These are phyloP conservation scores for Scutellaria baicalensis DNA, from an alignment of 257 asterid genomes.

Conservation along the genomic window DNA sequence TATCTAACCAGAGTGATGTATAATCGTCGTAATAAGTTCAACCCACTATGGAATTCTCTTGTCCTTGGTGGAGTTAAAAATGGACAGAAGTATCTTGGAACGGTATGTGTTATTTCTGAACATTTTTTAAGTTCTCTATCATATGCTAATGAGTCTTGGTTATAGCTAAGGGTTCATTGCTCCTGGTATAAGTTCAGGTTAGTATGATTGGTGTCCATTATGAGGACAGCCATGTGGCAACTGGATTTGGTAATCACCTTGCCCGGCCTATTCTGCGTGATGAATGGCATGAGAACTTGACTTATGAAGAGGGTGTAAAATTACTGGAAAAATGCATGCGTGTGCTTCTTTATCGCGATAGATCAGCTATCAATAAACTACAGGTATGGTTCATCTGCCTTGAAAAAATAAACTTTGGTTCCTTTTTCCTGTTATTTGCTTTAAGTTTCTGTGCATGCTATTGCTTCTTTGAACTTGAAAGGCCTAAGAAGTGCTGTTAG, in stretches of 20 bases:
- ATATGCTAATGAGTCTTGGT: background rate
- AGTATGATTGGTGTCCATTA: slow-evolving; percentile 98
- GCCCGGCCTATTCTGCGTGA: slow-evolving; percentile 95
- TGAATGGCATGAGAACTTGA: slow-evolving; percentile 87
- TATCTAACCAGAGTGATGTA: slow-evolving; percentile 82
- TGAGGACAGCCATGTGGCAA: slow-evolving; percentile 80
- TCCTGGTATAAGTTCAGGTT: slow-evolving; percentile 39
- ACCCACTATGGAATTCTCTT: slow-evolving; percentile 90
- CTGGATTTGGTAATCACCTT: slow-evolving; percentile 94
- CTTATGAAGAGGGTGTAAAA: slow-evolving; percentile 86
- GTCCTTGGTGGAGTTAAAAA: slow-evolving; percentile 94
- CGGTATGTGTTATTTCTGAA: slow-evolving; percentile 35
- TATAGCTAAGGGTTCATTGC: background rate
- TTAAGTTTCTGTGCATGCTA: background rate
- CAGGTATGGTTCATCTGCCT: slow-evolving; percentile 43
- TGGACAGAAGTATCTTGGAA: slow-evolving; percentile 92
- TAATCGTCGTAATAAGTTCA: slow-evolving; percentile 95
- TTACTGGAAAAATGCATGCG: slow-evolving; percentile 95
- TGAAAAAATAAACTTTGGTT: background rate
- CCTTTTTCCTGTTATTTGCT: background rate
- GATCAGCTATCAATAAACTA: slow-evolving; percentile 96
- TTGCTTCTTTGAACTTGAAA: background rate
- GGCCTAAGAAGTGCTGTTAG: background rate
- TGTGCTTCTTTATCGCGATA: slow-evolving; percentile 92
- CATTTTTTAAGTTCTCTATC: background rate